Conservation (phyloP, 352 stramenopile genomes). For the Poterioochromonas sp. region DNA sequence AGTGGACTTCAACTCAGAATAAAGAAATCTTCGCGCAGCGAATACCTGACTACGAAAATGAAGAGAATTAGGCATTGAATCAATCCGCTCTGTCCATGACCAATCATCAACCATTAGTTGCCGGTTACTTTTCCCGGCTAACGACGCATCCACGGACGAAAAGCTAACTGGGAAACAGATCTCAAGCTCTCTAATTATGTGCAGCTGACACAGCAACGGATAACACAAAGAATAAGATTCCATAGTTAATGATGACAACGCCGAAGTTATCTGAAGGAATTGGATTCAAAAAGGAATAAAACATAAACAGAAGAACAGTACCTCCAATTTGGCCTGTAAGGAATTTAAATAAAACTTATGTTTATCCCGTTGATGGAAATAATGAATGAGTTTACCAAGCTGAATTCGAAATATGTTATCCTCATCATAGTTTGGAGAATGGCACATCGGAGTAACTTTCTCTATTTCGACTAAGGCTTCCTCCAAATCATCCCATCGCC, state of each 20-base stretch:
- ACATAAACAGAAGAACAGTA: background rate
- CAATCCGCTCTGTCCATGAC: slow-evolving; percentile 50
- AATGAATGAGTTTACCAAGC: background rate
- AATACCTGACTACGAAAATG: slow-evolving; percentile 70
- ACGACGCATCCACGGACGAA: background rate
- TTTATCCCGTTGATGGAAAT: background rate
- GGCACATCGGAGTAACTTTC: background rate
- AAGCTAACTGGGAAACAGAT: slow-evolving; percentile 52
- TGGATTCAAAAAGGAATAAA: background rate
- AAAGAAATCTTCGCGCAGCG: slow-evolving; percentile 61
- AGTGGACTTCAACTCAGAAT: slow-evolving; percentile 17
- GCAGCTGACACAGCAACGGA: slow-evolving; percentile 60
- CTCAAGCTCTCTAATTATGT: slow-evolving; percentile 64
- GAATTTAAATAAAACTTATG: background rate
- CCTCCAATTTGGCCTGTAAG: background rate
- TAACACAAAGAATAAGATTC: slow-evolving; percentile 66
- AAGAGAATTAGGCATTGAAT: slow-evolving; percentile 60
- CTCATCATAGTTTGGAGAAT: background rate
- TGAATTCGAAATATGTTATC: background rate
- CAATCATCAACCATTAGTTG: background rate
- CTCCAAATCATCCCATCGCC: background rate
- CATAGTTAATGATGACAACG: slow-evolving; percentile 56
- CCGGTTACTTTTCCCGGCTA: background rate
- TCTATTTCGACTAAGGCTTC: no score
- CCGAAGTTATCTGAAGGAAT: slow-evolving; percentile 47